phyloP scores from a whole-genome alignment of 228 moss, liverwort and hornwort genomes.

The Sphagnum magellanicum region DNA sequence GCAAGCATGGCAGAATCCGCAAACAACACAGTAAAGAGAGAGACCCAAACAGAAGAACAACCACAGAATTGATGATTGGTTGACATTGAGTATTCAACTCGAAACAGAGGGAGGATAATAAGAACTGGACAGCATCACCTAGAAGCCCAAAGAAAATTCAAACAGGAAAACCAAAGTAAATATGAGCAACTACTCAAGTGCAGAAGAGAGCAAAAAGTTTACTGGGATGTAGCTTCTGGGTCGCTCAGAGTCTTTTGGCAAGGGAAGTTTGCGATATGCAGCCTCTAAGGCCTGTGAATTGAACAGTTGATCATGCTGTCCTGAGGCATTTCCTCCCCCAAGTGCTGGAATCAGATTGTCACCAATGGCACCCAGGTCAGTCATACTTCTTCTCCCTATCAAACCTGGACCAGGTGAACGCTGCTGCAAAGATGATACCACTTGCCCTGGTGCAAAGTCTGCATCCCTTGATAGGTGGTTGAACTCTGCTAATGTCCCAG shows the following conservation, averaged over 20 bases:
- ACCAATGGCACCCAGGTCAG: slow-evolving; percentile 76
- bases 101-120: too few species aligned
- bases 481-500: slow-evolving; percentile 84
- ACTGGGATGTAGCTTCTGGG: slow-evolving; percentile 80
- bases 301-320: slow-evolving; percentile 60
- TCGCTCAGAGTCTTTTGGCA: slow-evolving; percentile 77
- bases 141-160: too few species aligned
- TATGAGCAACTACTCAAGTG: too few species aligned
- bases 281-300: slow-evolving; percentile 58
- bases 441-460: too few species aligned
- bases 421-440: slow-evolving; percentile 34
- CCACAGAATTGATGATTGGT: too few species aligned
- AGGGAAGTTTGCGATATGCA: slow-evolving; percentile 68
- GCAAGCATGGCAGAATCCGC: too few species aligned
- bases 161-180: too few species aligned
- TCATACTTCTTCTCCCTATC: slow-evolving; percentile 68
- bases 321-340: slow-evolving; percentile 56
- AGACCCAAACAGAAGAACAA: too few species aligned
- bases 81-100: too few species aligned
- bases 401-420: slow-evolving; percentile 66
- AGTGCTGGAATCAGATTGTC: slow-evolving; percentile 61
- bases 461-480: slow-evolving; percentile 40
- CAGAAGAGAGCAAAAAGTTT: background rate
- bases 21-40: too few species aligned
- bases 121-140: too few species aligned